Evolutionary conservation across 805 yeast genomes (phyloP).

Genomic region (Ogataea naganishii): DNA sequence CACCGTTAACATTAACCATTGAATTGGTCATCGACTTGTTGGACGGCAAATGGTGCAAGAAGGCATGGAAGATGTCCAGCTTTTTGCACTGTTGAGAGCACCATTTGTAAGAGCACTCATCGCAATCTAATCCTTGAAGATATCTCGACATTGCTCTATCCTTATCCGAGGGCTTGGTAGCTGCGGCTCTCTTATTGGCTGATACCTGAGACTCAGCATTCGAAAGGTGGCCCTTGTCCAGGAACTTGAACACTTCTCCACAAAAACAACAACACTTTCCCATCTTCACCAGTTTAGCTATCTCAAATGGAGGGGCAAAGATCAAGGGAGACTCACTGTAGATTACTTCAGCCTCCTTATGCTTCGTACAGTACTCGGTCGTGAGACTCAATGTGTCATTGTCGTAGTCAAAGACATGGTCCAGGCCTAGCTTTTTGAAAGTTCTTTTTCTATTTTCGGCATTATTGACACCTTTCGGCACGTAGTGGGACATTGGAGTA

Average conservation of each 20-base stretch:
- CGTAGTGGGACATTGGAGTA: too few relatives aligned
- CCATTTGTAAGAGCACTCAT: conserved; percentile 20
- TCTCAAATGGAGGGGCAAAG: conserved; percentile 16
- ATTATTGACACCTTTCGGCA: too few relatives aligned
- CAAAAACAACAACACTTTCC: conserved; percentile 25
- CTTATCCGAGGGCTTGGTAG: conserved; percentile 6
- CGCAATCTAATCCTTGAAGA: conserved; percentile 22
- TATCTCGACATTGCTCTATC: conserved; percentile 20
- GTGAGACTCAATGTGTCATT: too few relatives aligned
- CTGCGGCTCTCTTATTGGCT: conserved; percentile 3
- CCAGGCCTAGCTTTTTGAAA: too few relatives aligned
- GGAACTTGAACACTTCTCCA: conserved; percentile 22
- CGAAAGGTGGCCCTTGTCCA: conserved; percentile 15
- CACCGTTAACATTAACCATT: conserved; percentile 6
- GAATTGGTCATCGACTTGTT: conserved; percentile 20
- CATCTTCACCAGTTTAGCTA: conserved; percentile 14
- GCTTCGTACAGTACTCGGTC: too few relatives aligned
- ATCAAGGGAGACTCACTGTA: conserved; percentile 23
- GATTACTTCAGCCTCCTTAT: too few relatives aligned
- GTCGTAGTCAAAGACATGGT: too few relatives aligned
- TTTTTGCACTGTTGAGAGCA: conserved; percentile 20
- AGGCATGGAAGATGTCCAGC: conserved; percentile 16
- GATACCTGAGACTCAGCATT: conserved; percentile 1
- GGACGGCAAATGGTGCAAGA: conserved; percentile 20
- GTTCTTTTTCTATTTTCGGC: too few relatives aligned